A percentile compares a stretch with the other conserved stretches of the same genome.
phyloP scores from a whole-genome alignment of 805 yeast genomes.

The Monosporozyma unispora region DNA sequence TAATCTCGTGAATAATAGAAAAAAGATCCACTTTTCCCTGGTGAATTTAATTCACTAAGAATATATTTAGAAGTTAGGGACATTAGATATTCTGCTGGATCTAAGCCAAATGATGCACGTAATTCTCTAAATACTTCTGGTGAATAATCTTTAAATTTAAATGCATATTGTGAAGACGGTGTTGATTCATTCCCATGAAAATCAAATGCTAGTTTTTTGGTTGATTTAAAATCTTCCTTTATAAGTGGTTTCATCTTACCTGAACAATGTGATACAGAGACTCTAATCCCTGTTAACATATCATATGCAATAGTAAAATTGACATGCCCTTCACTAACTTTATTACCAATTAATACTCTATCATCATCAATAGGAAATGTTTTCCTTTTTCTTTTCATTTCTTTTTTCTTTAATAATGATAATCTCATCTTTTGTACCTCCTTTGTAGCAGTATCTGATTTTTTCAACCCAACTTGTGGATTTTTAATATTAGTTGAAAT shows the following conservation, averaged over 20 bases:
- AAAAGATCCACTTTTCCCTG: constrained; percentile 95
- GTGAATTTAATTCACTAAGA: constrained; percentile 84
- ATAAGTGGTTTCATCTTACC: constrained; percentile 69
- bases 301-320: constrained; percentile 92
- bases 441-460: constrained; percentile 32
- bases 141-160: constrained; percentile 91
- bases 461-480: constrained; percentile 19
- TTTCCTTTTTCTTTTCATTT: constrained; percentile 33
- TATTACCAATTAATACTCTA: constrained; percentile 61
- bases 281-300: constrained; percentile 94
- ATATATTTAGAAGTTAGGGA: constrained; percentile 90
- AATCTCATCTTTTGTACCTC: constrained; percentile 46
- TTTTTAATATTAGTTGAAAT: too few species aligned
- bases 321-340: constrained; percentile 85
- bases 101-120: constrained; percentile 71
- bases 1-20: constrained; percentile 92
- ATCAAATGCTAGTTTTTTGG: constrained; percentile 79
- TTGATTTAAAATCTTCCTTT: constrained; percentile 56
- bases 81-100: constrained; percentile 91
- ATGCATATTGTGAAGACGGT: constrained; percentile 90
- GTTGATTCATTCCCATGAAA: constrained; percentile 79
- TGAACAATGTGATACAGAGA: constrained; percentile 87
- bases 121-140: constrained; percentile 91
- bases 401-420: constrained; percentile 38
- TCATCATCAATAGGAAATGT: constrained; percentile 41